Evolutionary conservation across 2,329 filamentous ascomycete species (phyloP).

Genomic region (Apiospora aurea): DNA sequence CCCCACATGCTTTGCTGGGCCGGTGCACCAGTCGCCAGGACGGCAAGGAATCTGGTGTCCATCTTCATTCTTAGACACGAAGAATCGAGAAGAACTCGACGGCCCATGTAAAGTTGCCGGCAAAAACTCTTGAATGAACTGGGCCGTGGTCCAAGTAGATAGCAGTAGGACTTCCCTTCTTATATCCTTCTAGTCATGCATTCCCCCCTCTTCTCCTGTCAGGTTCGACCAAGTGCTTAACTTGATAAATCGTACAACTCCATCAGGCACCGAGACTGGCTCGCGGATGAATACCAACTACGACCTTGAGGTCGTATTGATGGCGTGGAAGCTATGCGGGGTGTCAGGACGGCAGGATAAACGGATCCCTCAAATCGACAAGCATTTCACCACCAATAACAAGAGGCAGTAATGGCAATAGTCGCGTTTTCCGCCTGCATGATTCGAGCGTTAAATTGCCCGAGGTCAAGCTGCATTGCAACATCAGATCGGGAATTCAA

Average conservation of each 20-base stretch:
- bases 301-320: not conserved
- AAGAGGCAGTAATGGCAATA: not conserved
- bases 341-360: not conserved
- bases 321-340: conserved; percentile 5
- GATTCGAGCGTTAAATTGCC: not conserved
- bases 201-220: not conserved
- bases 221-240: not conserved
- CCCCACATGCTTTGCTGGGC: conserved; percentile 8
- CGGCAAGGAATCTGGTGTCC: not conserved
- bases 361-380: not conserved
- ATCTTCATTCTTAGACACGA: not conserved
- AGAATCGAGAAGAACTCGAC: not conserved
- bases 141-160: not conserved
- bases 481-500: not conserved
- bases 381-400: not conserved
- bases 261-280: not conserved
- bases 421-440: not conserved
- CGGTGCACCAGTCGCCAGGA: not conserved
- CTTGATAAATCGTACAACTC: not conserved
- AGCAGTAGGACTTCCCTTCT: not conserved
- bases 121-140: not conserved
- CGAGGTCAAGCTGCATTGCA: not conserved
- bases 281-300: not conserved
- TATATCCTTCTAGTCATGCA: not conserved
- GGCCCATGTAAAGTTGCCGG: not conserved